Conservation (phyloP, 2,329 filamentous ascomycete species). For the Hymenoscyphus albidus region DNA sequence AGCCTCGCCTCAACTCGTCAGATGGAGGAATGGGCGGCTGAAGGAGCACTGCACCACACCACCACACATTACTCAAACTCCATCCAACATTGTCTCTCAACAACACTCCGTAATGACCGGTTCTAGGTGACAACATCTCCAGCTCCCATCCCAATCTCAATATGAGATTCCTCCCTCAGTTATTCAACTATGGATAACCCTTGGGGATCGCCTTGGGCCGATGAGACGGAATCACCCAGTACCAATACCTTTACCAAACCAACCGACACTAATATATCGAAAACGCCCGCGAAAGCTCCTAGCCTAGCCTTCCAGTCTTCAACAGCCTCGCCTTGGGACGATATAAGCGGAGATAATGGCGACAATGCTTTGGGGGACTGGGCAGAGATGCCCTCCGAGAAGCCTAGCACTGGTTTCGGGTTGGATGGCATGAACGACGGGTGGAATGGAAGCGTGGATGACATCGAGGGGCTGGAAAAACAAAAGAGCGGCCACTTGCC, state of each 20-base stretch:
- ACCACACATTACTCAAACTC: constrained; percentile 10
- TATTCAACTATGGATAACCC: constrained; percentile 37
- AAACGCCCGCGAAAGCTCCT: constrained; percentile 20
- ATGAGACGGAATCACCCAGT: constrained; percentile 27
- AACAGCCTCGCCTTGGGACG: constrained; percentile 25
- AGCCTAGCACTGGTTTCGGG: constrained; percentile 9
- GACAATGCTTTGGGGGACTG: constrained; percentile 31
- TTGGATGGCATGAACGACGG: constrained; percentile 21
- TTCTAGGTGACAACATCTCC: neutral
- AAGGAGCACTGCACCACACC: neutral
- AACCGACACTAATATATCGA: constrained; percentile 11
- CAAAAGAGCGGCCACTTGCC: constrained; percentile 12
- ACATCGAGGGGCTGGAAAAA: constrained; percentile 4
- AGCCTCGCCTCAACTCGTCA: neutral
- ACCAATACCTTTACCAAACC: constrained; percentile 17
- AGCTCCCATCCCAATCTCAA: constrained; percentile 32
- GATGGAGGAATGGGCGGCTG: neutral
- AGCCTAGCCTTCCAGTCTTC: constrained; percentile 22
- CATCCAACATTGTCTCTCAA: constrained; percentile 14
- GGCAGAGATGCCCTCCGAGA: constrained; percentile 19
- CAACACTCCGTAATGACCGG: constrained; percentile 6
- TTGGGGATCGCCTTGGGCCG: constrained; percentile 40
- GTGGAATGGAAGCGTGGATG: constrained; percentile 14
- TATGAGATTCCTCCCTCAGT: constrained; percentile 29
- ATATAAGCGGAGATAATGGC: constrained; percentile 12